Evolutionary conservation across 768 basidiomycete genomes (phyloP).

Genomic region (Psilocybe tampanensis): DNA sequence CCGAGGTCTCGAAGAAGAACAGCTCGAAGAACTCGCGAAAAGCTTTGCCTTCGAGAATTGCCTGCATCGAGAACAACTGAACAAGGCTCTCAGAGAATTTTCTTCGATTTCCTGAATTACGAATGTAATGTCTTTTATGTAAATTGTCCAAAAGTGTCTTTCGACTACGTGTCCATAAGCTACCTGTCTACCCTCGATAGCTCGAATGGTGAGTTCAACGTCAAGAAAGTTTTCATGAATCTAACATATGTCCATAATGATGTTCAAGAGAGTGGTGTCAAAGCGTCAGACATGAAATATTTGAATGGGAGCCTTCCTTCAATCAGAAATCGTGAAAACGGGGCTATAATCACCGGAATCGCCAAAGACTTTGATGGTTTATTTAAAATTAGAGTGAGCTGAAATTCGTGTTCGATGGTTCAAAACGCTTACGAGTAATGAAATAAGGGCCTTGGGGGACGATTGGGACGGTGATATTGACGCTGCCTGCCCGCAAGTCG

Average conservation of each 20-base stretch:
- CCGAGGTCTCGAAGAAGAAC: conserved; percentile 51
- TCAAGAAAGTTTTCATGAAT: background rate
- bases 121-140: background rate
- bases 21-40: conserved; percentile 72
- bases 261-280: background rate
- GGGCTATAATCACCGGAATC: conserved; percentile 49
- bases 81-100: conserved; percentile 45
- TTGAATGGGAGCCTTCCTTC: background rate
- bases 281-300: background rate
- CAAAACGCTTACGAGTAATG: conserved; percentile 47
- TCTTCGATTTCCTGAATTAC: conserved; percentile 22
- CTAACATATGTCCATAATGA: background rate
- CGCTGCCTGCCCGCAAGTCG: conserved; percentile 34
- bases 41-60: conserved; percentile 79
- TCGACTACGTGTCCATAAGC: background rate
- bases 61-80: conserved; percentile 67
- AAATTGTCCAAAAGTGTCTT: background rate
- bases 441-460: conserved; percentile 36
- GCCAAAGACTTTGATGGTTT: conserved; percentile 47
- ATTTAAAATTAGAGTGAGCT: background rate
- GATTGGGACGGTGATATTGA: conserved; percentile 38
- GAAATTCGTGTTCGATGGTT: no score
- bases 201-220: background rate
- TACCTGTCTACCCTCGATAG: background rate
- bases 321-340: conserved; percentile 32